phyloP scores from a whole-genome alignment of 345 rosid species.

The Eutrema yunnanense region DNA sequence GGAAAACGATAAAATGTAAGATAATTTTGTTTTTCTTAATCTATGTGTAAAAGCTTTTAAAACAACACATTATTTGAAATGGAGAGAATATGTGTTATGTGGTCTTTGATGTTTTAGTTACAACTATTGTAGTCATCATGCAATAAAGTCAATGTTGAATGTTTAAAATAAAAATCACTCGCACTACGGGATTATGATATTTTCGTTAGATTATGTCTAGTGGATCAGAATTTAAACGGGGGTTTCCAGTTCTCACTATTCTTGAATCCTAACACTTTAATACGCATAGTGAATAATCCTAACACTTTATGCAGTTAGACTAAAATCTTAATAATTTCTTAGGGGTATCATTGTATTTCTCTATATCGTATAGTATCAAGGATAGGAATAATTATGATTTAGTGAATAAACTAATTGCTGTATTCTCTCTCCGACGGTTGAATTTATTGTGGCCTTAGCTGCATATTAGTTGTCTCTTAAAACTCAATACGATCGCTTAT shows the following conservation, averaged over 20 bases:
- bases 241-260: neutral
- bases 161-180: too few species aligned
- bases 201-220: too few species aligned
- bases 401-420: constrained; percentile 3
- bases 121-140: too few species aligned
- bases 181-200: too few species aligned
- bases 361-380: neutral
- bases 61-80: too few species aligned
- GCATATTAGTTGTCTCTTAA: constrained; percentile 21
- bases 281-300: neutral
- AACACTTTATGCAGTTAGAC: neutral
- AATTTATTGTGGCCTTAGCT: constrained; percentile 22
- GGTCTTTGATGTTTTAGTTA: too few species aligned
- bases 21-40: too few species aligned
- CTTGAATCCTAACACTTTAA: neutral
- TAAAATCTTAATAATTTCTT: neutral
- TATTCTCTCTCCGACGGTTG: neutral
- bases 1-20: too few species aligned
- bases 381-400: neutral
- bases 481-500: neutral
- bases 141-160: too few species aligned
- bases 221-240: neutral
- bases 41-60: too few species aligned
- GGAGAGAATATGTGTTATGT: too few species aligned
- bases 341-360: neutral